phyloP scores from a whole-genome alignment of 345 rosid genomes.

The Hibiscus tridactylites region DNA sequence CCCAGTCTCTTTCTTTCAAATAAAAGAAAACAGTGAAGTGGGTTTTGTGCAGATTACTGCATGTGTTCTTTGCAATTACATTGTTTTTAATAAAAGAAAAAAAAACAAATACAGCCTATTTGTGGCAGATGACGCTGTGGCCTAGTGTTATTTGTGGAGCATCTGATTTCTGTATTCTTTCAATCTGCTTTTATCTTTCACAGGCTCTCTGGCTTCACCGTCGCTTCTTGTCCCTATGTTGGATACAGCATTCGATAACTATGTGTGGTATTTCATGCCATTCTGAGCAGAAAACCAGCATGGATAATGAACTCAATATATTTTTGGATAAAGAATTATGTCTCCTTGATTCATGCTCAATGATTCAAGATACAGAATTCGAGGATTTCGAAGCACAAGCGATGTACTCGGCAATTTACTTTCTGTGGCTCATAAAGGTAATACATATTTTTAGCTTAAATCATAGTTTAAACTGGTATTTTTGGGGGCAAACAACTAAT shows the following conservation, averaged over 20 bases:
- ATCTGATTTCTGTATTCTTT: background rate
- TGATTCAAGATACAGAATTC: slow-evolving; percentile 40
- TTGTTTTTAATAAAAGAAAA: background rate
- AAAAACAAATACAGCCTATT: background rate
- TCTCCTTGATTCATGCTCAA: slow-evolving; percentile 45
- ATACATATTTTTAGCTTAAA: background rate
- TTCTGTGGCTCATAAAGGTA: slow-evolving; percentile 77
- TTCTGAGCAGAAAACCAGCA: slow-evolving; percentile 17
- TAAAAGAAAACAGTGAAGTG: background rate
- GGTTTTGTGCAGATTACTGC: background rate
- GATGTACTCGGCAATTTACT: slow-evolving; percentile 44
- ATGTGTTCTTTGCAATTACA: background rate
- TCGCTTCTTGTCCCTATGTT: slow-evolving; percentile 57
- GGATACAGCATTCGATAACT: slow-evolving; percentile 38
- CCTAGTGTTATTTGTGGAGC: background rate
- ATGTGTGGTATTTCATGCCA: slow-evolving; percentile 11
- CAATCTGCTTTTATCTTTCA: background rate
- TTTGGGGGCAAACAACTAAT: background rate
- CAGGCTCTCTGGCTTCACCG: slow-evolving; percentile 95
- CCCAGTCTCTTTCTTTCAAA: background rate
- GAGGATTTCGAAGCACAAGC: slow-evolving; percentile 79
- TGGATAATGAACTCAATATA: slow-evolving; percentile 11
- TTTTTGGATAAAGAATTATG: slow-evolving; percentile 55
- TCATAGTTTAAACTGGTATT: background rate
- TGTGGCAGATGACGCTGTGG: background rate